Evolutionary conservation across 352 stramenopile species (phyloP).

Genomic region (Achlya hypogyna): DNA sequence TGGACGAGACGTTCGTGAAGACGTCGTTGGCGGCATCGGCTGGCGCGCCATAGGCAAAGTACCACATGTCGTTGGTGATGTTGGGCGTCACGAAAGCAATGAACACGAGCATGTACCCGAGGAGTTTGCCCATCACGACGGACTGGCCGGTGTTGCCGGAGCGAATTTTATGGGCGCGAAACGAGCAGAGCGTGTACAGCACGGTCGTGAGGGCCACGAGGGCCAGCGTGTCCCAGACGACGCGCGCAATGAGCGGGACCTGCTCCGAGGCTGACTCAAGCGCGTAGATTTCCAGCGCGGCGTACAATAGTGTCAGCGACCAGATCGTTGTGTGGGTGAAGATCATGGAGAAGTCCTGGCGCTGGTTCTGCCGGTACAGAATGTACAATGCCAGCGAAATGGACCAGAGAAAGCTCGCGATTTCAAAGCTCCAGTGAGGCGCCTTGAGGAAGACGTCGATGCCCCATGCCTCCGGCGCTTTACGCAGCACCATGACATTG

Average conservation of each 20-base stretch:
- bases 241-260: slow-evolving; percentile 41
- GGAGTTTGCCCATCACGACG: slow-evolving; percentile 66
- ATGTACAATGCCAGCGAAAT: slow-evolving; percentile 68
- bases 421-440: slow-evolving; percentile 65
- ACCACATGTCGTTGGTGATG: slow-evolving; percentile 45
- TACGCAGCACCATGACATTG: slow-evolving; percentile 36
- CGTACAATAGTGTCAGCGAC: slow-evolving; percentile 69
- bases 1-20: slow-evolving; percentile 33
- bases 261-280: slow-evolving; percentile 39
- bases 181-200: slow-evolving; percentile 36
- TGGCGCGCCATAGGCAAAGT: slow-evolving; percentile 14
- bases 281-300: slow-evolving; percentile 59
- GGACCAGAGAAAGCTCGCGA: slow-evolving; percentile 76
- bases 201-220: slow-evolving; percentile 50
- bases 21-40: slow-evolving; percentile 33
- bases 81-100: slow-evolving; percentile 63
- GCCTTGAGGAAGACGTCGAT: slow-evolving; percentile 47
- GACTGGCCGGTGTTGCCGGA: slow-evolving; percentile 30
- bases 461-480: background rate
- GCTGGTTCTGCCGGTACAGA: slow-evolving; percentile 36
- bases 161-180: slow-evolving; percentile 47
- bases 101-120: slow-evolving; percentile 70
- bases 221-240: slow-evolving; percentile 68
- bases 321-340: slow-evolving; percentile 73
- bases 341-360: slow-evolving; percentile 52